Base-by-base conservation (phyloP, 495 filamentous ascomycete species). In the Penicillium flavigenum region DNA sequence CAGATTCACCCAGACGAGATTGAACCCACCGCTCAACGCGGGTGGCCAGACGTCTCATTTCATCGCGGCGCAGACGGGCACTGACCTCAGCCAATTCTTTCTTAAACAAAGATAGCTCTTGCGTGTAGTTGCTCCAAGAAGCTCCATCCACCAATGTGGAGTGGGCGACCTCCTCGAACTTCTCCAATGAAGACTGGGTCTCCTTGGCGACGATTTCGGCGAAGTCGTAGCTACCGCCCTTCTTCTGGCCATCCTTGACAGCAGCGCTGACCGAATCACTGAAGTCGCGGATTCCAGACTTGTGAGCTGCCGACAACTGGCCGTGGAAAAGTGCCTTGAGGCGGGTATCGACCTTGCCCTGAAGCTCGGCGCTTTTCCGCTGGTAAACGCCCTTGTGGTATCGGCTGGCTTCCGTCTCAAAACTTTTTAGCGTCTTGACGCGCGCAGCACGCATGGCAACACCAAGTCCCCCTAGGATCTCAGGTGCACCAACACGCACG, bases 351-450 rank as follows among this genome's bases (percentile, higher is more conserved):
- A 96, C 82, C 68, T 95, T 96, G 61, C 76, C 77, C 64, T 93
- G 89, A 36, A 98, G 81, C 70, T 98, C 94, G 14, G 82, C 79
- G 56, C 84, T 83, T 74, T 98, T 98, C 16, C 86, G 81, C 49
- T 83, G 79, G 70, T 93, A 98, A 20, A 98, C 94, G 43, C 87
- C 91, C 70, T 96, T 97, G 78, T 96, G 93, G 67, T 98, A 98
- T 34, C 94, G 80, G 69, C 91, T 92, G 22, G 92, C 94, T 65
- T 94, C 89, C 0, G 79, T 84, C 72, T 96, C 91, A 63, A 98
- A 98, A 38, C 81, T 84, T 66, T 89, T 90, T 60, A 96, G 67
- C 24, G 86, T 84, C 63, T 88, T 89, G 45, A 81, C 77, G 41
- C 96, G 83, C 0, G 91, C 84, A 19, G 72, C 64, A 46, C 83